phyloP scores from a whole-genome alignment of 148 eudicot genomes.

The Rhododendron simsii region DNA sequence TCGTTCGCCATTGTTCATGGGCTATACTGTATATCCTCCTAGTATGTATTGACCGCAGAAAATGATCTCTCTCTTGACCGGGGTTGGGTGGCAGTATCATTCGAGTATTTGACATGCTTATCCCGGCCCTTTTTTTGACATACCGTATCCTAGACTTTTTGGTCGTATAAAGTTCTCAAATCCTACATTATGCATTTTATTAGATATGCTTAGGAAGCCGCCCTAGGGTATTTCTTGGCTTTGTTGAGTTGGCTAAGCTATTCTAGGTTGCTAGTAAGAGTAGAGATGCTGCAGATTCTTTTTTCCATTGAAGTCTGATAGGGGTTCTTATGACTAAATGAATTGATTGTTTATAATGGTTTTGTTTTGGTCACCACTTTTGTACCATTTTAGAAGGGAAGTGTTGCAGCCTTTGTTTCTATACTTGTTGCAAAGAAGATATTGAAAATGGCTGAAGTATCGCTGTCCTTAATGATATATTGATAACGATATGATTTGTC shows the following conservation, averaged over 20 bases:
- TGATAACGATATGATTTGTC: background rate
- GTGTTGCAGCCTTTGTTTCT: background rate
- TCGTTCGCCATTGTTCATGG: background rate
- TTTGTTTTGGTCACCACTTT: background rate
- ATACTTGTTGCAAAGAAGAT: background rate
- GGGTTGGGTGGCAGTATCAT: background rate
- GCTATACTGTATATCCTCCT: background rate
- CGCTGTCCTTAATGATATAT: background rate
- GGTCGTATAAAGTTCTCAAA: background rate
- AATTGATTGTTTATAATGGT: background rate
- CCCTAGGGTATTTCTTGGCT: background rate
- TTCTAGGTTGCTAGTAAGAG: background rate
- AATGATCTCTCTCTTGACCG: background rate
- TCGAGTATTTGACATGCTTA: background rate
- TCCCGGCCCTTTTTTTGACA: background rate
- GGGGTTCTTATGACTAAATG: background rate
- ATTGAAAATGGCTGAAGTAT: background rate
- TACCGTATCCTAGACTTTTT: background rate
- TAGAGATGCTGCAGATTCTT: background rate
- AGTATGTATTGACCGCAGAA: background rate
- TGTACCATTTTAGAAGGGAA: background rate
- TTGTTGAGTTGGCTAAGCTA: background rate
- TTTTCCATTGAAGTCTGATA: background rate
- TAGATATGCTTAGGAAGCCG: background rate
- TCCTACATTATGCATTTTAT: background rate